phyloP scores from a whole-genome alignment of 2,329 filamentous ascomycete genomes.

The Pleomassaria siparia region DNA sequence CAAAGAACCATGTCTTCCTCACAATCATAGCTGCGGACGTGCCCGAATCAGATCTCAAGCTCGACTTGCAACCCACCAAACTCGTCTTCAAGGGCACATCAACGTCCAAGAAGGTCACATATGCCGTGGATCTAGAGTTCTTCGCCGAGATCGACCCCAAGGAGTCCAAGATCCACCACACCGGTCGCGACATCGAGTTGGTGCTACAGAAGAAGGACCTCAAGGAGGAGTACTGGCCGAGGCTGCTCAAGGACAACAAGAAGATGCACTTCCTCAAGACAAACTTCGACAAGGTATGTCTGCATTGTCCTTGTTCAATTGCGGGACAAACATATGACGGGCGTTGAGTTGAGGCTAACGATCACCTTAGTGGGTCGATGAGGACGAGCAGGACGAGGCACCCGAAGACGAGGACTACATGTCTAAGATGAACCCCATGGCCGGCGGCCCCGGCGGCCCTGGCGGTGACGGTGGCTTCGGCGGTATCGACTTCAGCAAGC shows the following conservation, averaged over 20 bases:
- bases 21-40: slow-evolving; percentile 90
- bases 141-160: slow-evolving; percentile 86
- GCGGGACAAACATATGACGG: background rate
- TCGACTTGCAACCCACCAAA: slow-evolving; percentile 76
- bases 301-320: background rate
- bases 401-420: slow-evolving; percentile 73
- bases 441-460: too few relatives aligned
- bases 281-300: slow-evolving; percentile 87
- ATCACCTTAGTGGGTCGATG: slow-evolving; percentile 75
- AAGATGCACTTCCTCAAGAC: slow-evolving; percentile 97
- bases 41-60: slow-evolving; percentile 70
- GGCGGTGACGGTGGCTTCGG: slow-evolving; percentile 70
- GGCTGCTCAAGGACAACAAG: slow-evolving; percentile 85
- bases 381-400: slow-evolving; percentile 95
- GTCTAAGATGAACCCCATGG: slow-evolving; percentile 57
- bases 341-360: slow-evolving; percentile 21
- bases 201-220: slow-evolving; percentile 97
- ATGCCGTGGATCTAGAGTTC: slow-evolving; percentile 83
- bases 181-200: slow-evolving; percentile 81
- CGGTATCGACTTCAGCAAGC: slow-evolving; percentile 93
- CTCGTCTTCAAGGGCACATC: slow-evolving; percentile 84
- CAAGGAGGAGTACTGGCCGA: slow-evolving; percentile 92
- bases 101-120: slow-evolving; percentile 80
- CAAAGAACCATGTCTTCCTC: slow-evolving; percentile 94
- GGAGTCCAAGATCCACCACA: slow-evolving; percentile 86